Evolutionary conservation across 768 basidiomycete species (phyloP), one percentile per base, ranked within the genome.

Genomic region (Agaricus blazei): DNA sequence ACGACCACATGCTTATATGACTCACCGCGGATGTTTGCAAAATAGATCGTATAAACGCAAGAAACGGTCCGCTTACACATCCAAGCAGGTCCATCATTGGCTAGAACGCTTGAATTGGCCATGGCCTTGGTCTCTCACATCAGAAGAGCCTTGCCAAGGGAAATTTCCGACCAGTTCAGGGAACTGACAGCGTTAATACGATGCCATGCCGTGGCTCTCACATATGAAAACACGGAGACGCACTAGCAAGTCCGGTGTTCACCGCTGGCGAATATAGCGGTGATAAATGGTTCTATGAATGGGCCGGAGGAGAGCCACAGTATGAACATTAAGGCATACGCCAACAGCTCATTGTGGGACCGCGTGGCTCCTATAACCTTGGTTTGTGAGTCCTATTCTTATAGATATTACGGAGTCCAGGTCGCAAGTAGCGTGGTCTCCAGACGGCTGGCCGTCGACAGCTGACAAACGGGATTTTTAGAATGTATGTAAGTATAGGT

Each of bases 321-420:
- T n/a, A 46, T 47, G 54, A 40, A 41, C 9, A 23, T 55, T 11
- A 48, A 26, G 42, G 47, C 31, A n/a, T 55, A 9, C 36, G 40
- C 23, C 52, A n/a, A 11, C 36, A 36, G 29, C 19, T 46, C 19
- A 27, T 54, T 11, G 31, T 41, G 2, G n/a, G 43, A 24, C 27
- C 12, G 14, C 54, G 47, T 34, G 47, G 46, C 4, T 54, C 52
- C 28, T 55, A 49, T 19, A 34, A 28, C 34, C 42, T 49, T 24
- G 47, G 54, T 38, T 24, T 55, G 54, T 48, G 48, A 19, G 48
- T 55, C 4, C 26, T 48, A 28, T 55, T 54, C 40, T 41, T 55
- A 27, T 40, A 47, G 47, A 48, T 54, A 45, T 37, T 54, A 14
- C 38, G 45, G 38, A 45, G 24, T 14, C 19, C 47, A 5, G 52